phyloP scores from a whole-genome alignment of 2,329 filamentous ascomycete species.

The Reticulascus tulasneorum region DNA sequence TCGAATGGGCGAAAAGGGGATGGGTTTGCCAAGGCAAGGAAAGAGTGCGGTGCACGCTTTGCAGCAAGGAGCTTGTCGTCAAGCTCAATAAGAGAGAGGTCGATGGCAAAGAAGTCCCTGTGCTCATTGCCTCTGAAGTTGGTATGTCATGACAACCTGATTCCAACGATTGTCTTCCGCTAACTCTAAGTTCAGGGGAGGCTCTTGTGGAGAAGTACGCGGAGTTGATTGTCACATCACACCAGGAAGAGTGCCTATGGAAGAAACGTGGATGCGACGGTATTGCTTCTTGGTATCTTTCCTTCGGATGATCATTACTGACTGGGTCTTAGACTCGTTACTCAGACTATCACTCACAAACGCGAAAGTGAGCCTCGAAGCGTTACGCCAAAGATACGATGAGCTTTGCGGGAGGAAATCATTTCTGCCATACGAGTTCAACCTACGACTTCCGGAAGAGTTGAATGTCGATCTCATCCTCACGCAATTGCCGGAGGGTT shows the following conservation, averaged over 20 bases:
- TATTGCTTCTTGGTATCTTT: conserved; percentile 27
- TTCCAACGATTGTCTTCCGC: conserved; percentile 1
- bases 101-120: conserved; percentile 50
- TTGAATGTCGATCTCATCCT: conserved; percentile 49
- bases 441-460: conserved; percentile 51
- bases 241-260: conserved; percentile 83
- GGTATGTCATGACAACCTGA: conserved; percentile 22
- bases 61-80: conserved; percentile 78
- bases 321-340: conserved; percentile 46
- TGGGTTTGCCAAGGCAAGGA: conserved; percentile 85
- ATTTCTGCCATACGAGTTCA: conserved; percentile 59
- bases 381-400: conserved; percentile 61
- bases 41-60: conserved; percentile 80
- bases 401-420: conserved; percentile 52
- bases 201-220: conserved; percentile 74
- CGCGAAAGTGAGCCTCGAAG: conserved; percentile 52
- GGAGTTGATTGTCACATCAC: conserved; percentile 68
- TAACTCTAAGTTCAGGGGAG: conserved; percentile 37
- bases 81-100: conserved; percentile 63
- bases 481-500: conserved; percentile 46
- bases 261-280: conserved; percentile 81
- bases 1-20: conserved; percentile 90
- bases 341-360: conserved; percentile 62
- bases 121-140: conserved; percentile 57
- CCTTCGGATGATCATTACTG: conserved; percentile 1